Base-by-base conservation (phyloP, 441 rosid species). In the Erodium moschatum region DNA sequence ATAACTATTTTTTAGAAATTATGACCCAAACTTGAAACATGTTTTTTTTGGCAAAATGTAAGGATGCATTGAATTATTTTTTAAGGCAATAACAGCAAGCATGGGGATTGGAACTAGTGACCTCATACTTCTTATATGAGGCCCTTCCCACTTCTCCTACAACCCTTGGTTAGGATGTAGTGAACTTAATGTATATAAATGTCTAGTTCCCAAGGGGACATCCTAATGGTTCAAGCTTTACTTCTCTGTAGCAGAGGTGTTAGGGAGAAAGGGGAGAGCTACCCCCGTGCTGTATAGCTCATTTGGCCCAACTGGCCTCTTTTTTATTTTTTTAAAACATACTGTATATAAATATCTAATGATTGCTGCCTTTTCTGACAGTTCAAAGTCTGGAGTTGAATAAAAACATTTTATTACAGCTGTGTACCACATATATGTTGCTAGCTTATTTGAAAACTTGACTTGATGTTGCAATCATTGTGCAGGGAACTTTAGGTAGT, bases 271-370 rank as follows among this genome's bases (percentile, higher is more conserved):
- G 50, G 50, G 50, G 50, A 44, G 50, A 44, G 50, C 50, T 44
- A 44, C 50, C 50, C 50, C n/a, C 50, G 1, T 44, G 50, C 13
- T 9, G 12, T 44, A 3, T 44, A 44, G 50, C 50, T 44, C 50
- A 44, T 44, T 44, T 44, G 50, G 50, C 50, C 50, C 50, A 44
- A 44, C 50, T 44, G 50, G 50, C 50, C 50, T 44, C n/a, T 44
- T 10, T 12, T 44, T n/a, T n/a, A n/a, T n/a, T 56, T 56, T 6
- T 16, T 10, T 2, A 19, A 16, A 16, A 33, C 38, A 33, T 33
- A 33, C 6, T 56, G 11, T 56, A 7, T 56, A 18, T 56, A 16
- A 56, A 19, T 56, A 56, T 56, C 50, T 44, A 44, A 44, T 44
- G 50, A 44, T 33, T 33, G 6, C 38, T 33, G 4, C 38, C n/a